Evolutionary conservation across 768 basidiomycete genomes (phyloP).

Genomic region (Strobilomyces confusus): DNA sequence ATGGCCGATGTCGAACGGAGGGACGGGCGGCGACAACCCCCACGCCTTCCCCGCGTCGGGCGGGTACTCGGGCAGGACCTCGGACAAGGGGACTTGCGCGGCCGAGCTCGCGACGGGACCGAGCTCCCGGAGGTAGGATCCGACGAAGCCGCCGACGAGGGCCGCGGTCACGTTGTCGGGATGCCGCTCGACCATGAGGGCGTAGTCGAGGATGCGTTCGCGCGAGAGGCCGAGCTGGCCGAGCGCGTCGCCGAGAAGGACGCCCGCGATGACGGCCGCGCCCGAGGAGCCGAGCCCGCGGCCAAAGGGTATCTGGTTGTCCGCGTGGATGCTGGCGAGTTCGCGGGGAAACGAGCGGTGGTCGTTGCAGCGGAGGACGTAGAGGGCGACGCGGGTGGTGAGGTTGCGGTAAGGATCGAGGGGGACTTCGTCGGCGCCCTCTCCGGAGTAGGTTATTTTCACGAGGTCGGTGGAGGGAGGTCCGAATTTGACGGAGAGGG

Average conservation of each 20-base stretch:
- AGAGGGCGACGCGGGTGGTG: constrained; percentile 94
- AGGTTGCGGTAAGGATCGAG: constrained; percentile 96
- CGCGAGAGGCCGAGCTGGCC: constrained; percentile 66
- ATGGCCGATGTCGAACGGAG: constrained; percentile 90
- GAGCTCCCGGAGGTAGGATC: constrained; percentile 90
- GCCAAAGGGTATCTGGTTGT: constrained; percentile 97
- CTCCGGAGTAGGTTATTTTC: constrained; percentile 73
- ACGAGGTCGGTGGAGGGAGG: constrained; percentile 46
- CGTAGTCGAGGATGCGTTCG: constrained; percentile 85
- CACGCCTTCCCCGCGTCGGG: constrained; percentile 87
- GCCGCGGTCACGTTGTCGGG: constrained; percentile 99
- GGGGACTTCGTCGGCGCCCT: constrained; percentile 89
- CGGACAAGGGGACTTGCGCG: constrained; percentile 88
- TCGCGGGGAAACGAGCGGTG: constrained; percentile 72
- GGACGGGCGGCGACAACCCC: constrained; percentile 84
- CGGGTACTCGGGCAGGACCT: constrained; percentile 95
- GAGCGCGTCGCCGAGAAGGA: constrained; percentile 82
- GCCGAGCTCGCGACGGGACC: constrained; percentile 76
- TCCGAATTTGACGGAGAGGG: constrained; percentile 57
- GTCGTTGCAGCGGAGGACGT: constrained; percentile 88
- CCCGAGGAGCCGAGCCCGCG: constrained; percentile 97
- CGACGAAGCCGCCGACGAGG: constrained; percentile 94
- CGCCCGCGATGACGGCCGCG: constrained; percentile 97
- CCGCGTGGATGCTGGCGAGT: constrained; percentile 61
- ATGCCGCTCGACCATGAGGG: constrained; percentile 98